A percentile compares a stretch with the other conserved stretches of the same genome.
These are phyloP conservation scores for Blepharisma undulans DNA, from an alignment of 169 alveolate species.

Conservation along the genomic window DNA sequence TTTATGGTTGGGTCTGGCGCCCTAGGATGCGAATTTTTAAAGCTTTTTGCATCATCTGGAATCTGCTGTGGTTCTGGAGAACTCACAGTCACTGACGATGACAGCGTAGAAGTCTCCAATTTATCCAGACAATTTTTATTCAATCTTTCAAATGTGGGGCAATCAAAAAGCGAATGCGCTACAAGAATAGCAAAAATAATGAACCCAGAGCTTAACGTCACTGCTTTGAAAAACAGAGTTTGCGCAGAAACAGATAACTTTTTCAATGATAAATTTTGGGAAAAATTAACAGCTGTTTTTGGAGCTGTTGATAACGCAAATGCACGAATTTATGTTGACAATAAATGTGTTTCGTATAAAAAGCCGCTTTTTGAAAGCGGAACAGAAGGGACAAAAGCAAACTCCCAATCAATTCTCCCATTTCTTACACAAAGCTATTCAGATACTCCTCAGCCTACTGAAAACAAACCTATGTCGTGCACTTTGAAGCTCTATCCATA, in stretches of 20 bases:
- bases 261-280: conserved; percentile 97
- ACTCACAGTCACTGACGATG: conserved; percentile 90
- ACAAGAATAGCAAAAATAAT: conserved; percentile 87
- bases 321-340: conserved; percentile 96
- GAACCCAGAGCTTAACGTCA: conserved; percentile 85
- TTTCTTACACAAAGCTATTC: conserved; percentile 96
- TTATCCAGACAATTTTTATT: conserved; percentile 96
- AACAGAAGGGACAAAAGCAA: conserved; percentile 96
- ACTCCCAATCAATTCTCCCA: conserved; percentile 93
- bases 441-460: conserved; percentile 98
- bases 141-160: conserved; percentile 87
- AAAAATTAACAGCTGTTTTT: conserved; percentile 88
- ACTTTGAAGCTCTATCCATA: conserved; percentile 96
- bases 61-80: conserved; percentile 83
- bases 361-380: conserved; percentile 99
- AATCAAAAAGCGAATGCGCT: conserved; percentile 76
- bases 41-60: conserved; percentile 96
- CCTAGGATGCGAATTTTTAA: conserved; percentile 98
- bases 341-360: conserved; percentile 96
- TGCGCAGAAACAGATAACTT: conserved; percentile 95
- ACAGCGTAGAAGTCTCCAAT: conserved; percentile 96
- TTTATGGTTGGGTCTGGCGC: conserved; percentile 97
- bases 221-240: conserved; percentile 85
- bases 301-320: conserved; percentile 96
- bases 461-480: conserved; percentile 94